Percentiles rank a stretch among this genome's conserved stretches.
phyloP scores from a whole-genome alignment of 2,329 filamentous ascomycete species.

The Fusarium abutilonis region DNA sequence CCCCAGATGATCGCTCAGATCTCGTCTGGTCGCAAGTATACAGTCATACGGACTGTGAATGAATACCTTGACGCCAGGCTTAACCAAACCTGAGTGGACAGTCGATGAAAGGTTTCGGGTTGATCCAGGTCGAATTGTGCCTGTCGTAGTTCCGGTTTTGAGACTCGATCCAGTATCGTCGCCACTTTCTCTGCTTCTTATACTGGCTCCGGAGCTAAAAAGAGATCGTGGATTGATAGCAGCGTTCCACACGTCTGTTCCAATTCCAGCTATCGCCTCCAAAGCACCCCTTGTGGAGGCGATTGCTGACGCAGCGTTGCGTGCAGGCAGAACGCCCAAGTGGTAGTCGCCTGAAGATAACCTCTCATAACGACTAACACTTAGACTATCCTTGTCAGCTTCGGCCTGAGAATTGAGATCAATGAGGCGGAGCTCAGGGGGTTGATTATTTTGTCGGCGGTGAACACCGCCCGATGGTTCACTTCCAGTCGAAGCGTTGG shows the following conservation, averaged over 20 bases:
- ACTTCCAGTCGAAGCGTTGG: conserved; percentile 58
- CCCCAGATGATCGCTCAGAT: conserved; percentile 82
- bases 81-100: conserved; percentile 64
- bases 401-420: conserved; percentile 88
- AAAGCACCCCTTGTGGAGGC: conserved; percentile 76
- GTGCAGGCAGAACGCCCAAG: conserved; percentile 82
- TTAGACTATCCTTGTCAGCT: conserved; percentile 85
- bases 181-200: conserved; percentile 69
- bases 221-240: conserved; percentile 87
- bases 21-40: conserved; percentile 88
- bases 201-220: conserved; percentile 86
- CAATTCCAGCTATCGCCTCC: conserved; percentile 77
- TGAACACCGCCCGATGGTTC: conserved; percentile 73
- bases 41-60: conserved; percentile 98
- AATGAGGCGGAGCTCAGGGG: conserved; percentile 90
- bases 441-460: conserved; percentile 79
- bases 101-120: conserved; percentile 47
- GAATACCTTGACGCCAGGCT: conserved; percentile 77
- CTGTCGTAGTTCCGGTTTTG: conserved; percentile 48
- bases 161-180: conserved; percentile 64
- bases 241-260: conserved; percentile 86
- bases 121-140: conserved; percentile 44
- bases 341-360: conserved; percentile 93
- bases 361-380: conserved; percentile 85
- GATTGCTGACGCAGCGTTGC: conserved; percentile 69